Evolutionary conservation across 140 eudicot genomes (phyloP), one percentile per base, ranked within the genome.

Genomic region (Anethum foeniculum): DNA sequence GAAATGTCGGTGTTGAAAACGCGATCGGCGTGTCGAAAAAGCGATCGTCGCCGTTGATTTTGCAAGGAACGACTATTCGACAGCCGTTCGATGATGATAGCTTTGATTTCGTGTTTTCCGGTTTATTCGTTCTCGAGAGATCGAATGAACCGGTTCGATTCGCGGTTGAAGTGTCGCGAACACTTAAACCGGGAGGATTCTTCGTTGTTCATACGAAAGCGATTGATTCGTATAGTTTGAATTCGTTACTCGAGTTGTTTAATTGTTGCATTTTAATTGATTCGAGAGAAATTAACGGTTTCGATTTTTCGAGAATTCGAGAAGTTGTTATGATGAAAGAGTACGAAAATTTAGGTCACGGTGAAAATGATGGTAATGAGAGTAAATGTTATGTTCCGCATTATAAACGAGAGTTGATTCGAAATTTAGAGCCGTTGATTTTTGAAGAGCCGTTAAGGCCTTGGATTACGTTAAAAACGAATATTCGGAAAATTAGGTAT

Each of bases 211-310:
- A 90, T 58, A 88, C 93, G 1, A 80, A 54, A 25, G 58, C 91
- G 2, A 83, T 84, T 12, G 97, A 87, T 49, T 19, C 81, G 0
- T 90, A 90, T 58, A 89, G 92, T 71, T 73, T 89, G 21, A 80
- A 86, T 78, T 93, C 96, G 7, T 85, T 90, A 47, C 81, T 93
- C 36, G 83, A 82, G 76, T 76, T 91, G 47, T 93, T 93, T 62
- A 71, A 77, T 80, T 85, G 80, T 34, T 89, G 85, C 30, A 82
- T 51, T 19, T 25, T 93, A 28, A 69, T 89, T 23, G 78, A 77
- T 62, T 81, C 84, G 6, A 83, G 78, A 3, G 88, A 90, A 16
- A 75, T 92, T 10, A 28, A 72, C 1, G 74, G 81, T 32, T 28
- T 39, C 79, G 9, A 19, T 81, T 43, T 82, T 46, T 30, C 83